Conservation (phyloP, 257 asterid species). For the Penstemon barbatus region DNA sequence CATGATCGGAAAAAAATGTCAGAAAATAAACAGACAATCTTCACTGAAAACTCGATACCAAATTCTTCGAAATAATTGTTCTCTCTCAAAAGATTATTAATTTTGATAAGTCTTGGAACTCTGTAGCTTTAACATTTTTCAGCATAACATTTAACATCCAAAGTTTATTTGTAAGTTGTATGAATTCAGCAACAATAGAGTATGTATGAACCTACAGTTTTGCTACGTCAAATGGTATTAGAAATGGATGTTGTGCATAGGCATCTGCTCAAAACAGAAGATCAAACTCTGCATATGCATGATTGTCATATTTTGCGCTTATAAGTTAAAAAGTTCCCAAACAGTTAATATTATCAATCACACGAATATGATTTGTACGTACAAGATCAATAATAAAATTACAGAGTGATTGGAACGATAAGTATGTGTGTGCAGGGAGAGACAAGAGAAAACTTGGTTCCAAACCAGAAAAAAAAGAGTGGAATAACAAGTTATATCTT, state of each 20-base stretch:
- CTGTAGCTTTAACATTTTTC: background rate
- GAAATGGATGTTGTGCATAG: conserved; percentile 6
- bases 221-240: background rate
- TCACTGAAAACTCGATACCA: conserved; percentile 1
- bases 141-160: background rate
- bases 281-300: conserved; percentile 3
- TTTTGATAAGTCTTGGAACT: background rate
- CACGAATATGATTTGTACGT: background rate
- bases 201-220: background rate
- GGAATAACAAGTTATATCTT: background rate
- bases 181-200: background rate
- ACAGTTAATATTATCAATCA: background rate
- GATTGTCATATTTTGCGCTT: background rate
- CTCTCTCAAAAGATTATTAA: background rate
- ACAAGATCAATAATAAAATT: background rate
- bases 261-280: background rate
- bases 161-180: background rate
- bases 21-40: conserved; percentile 23
- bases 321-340: background rate
- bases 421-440: background rate
- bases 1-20: conserved; percentile 20
- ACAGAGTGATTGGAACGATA: background rate
- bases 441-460: conserved; percentile 4
- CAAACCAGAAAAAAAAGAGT: conserved; percentile 1
- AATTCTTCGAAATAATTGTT: background rate